Base-by-base conservation (phyloP, 306 rosid species). In the Morella rubra region DNA sequence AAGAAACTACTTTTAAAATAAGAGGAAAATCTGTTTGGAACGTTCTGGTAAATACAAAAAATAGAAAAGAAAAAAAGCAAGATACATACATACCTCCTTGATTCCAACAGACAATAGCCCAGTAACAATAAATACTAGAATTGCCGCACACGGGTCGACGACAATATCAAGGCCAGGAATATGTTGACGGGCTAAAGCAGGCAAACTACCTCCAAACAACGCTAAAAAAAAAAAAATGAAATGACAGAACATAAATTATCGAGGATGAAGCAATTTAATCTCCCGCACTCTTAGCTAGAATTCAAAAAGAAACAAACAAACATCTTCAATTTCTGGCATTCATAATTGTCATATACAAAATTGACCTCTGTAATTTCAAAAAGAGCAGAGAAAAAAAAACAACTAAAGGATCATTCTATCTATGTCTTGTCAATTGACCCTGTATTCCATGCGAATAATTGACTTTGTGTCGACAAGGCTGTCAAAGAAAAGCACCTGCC, bases 71-170 rank as follows among this genome's bases (percentile, higher is more conserved):
- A 58, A 14, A 40, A 24, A 44, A 77, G 53, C 32, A 67, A 81
- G 7, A 78, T 41, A 2, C 24, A 71, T 9, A 18, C 0, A 22
- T 83, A 95, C 99, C 97, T 95, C 96, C 86, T 95, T 95, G 89
- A 95, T 90, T 80, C 99, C 99, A 51, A 82, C 47, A 79, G 96
- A 95, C 32, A 95, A 47, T 68, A 92, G 93, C 69, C 85, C 99
- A 14, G 99, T 88, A 80, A 88, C 86, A 74, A 92, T 51, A 27
- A 89, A 79, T 73, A 90, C 97, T 77, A 95, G 75, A 79, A 92
- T 67, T 41, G 96, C 97, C 41, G 97, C 99, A 78, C 96, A 95
- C 47, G 99, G 99, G 67, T 95, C 99, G 41, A 89, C 92, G 72
- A 86, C 83, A 19, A 95, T 52, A 73, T 83, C 90, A 41, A 87